phyloP scores from a whole-genome alignment of 257 asterid species.

The Solanum tarapatanum region DNA sequence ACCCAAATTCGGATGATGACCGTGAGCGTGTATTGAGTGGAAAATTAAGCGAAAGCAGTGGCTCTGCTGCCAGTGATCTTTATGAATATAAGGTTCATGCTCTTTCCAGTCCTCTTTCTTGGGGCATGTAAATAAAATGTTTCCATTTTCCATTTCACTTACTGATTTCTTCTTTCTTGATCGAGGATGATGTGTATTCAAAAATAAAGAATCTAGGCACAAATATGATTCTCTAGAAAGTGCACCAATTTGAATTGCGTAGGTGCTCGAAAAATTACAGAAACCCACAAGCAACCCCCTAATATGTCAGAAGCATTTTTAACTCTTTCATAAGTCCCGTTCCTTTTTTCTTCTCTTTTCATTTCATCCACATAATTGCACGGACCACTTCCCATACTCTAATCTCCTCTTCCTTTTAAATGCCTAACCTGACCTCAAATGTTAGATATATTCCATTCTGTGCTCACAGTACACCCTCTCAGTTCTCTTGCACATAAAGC shows the following conservation, averaged over 20 bases:
- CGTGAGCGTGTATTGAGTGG: conserved; percentile 77
- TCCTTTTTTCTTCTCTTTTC: not conserved
- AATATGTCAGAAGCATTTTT: not conserved
- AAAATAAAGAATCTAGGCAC: not conserved
- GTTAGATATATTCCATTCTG: not conserved
- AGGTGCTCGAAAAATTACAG: not conserved
- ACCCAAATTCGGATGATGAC: conserved; percentile 59
- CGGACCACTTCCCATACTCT: not conserved
- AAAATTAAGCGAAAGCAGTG: conserved; percentile 84
- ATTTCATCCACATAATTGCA: not conserved
- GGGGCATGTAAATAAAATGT: not conserved
- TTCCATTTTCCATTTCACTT: not conserved
- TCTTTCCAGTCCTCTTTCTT: not conserved
- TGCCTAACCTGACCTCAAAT: not conserved
- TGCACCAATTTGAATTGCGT: not conserved
- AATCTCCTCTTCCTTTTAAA: not conserved
- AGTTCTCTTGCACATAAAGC: not conserved
- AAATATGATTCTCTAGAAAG: not conserved
- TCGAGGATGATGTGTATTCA: not conserved
- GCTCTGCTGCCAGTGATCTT: conserved; percentile 81
- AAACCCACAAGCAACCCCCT: not conserved
- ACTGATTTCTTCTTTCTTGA: not conserved
- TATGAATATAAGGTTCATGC: conserved; percentile 73
- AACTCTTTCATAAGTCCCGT: not conserved
- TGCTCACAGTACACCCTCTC: not conserved